Base-by-base conservation (phyloP, 371 early-diverging fungal species). In the Mucor sp. region DNA sequence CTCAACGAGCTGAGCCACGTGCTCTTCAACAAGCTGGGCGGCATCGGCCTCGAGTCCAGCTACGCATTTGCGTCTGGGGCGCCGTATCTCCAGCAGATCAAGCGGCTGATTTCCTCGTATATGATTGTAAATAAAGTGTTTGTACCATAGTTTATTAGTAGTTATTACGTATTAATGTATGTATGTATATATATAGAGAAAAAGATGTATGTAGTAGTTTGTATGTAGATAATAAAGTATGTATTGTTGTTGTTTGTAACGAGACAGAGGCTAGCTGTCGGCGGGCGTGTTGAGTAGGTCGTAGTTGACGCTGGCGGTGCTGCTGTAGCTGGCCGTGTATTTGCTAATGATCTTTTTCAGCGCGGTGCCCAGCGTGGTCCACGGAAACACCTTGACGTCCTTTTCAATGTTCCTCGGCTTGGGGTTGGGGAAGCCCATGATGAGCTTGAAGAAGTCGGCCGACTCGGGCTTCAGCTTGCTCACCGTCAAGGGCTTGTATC, bases 391-490 rank as follows among this genome's bases (percentile, higher is more conserved):
- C 69, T 93, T 93, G 74, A 94, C 87, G 64, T 93, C 93, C 71
- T 94, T 94, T 72, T 94, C 94, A 63, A 93, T 93, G 68, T 94
- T 93, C 25, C 95, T 75, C 25, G 95, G 95, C 74, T 90, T 91
- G 37, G 95, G 94, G 67, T 89, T 85, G 0, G 90, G 87, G 66
- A 91, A 94, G 1, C 87, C 79, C 95, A 94, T 94, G 70, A 94
- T 88, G 25, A 86, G 71, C 70, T 89, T 90, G 78, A 91, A 94
- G 65, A 94, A 92, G 11, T 86, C 90, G 7, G 87, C 82, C 6
- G 86, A 87, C 12, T 88, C 89, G 11, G 85, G 76, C 65, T 90
- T 91, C 66, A 85, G 73, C 69, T 94, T 94, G 65, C 89, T 85
- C 6, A 91, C 90, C 0, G 94, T 94, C 23, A 88, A 66, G 0